Percentiles rank a stretch among this genome's conserved stretches.
Conservation (phyloP, 768 basidiomycete genomes). For the Cyclocybe cylindracea region DNA sequence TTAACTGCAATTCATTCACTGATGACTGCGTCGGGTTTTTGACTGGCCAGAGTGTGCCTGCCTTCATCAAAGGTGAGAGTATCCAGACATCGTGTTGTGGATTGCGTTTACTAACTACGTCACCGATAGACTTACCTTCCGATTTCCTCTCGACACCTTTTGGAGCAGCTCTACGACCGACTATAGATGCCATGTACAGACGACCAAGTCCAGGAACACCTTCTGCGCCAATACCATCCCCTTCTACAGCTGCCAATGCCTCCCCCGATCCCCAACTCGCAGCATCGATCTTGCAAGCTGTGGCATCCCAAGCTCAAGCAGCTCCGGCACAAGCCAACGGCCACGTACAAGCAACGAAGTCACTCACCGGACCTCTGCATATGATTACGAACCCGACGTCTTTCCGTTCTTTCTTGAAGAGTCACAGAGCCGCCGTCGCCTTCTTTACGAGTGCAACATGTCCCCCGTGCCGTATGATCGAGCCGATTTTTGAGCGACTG, state of each 20-base stretch:
- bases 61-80: conserved; percentile 75
- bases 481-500: conserved; percentile 79
- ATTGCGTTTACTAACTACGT: neutral
- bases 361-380: conserved; percentile 65
- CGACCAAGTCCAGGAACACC: conserved; percentile 51
- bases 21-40: conserved; percentile 87
- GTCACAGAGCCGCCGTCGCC: conserved; percentile 73
- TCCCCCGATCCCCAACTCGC: conserved; percentile 51
- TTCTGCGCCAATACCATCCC: conserved; percentile 25
- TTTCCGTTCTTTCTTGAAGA: conserved; percentile 62
- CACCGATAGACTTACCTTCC: conserved; percentile 60
- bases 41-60: conserved; percentile 79
- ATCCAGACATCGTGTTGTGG: neutral
- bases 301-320: conserved; percentile 51
- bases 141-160: conserved; percentile 92
- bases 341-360: conserved; percentile 40
- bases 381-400: conserved; percentile 74
- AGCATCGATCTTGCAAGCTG: conserved; percentile 55
- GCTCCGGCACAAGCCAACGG: conserved; percentile 13
- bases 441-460: conserved; percentile 82
- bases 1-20: conserved; percentile 96
- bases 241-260: conserved; percentile 26
- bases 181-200: conserved; percentile 88
- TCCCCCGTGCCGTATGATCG: conserved; percentile 80
- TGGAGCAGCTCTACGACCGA: conserved; percentile 82